phyloP scores from a whole-genome alignment of 1,284 basidiomycete species.

The Ustilago loliicola region DNA sequence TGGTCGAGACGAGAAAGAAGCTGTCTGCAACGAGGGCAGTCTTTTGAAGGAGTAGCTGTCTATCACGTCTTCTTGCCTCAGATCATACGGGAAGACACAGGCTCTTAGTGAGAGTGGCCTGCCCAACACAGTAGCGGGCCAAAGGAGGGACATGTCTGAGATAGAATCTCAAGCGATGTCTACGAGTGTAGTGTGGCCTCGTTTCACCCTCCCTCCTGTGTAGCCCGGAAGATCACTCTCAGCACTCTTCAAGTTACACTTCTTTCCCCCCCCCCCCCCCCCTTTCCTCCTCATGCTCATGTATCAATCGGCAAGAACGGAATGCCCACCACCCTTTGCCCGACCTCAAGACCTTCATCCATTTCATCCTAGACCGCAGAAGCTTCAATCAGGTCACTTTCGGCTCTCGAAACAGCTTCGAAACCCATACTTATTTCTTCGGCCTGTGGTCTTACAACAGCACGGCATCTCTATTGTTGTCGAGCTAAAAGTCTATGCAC shows the following conservation, averaged over 20 bases:
- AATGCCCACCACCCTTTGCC: constrained; percentile 2
- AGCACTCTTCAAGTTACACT: neutral
- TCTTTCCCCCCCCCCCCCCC: too few species aligned
- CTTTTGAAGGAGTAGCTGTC: neutral
- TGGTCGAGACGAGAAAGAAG: neutral
- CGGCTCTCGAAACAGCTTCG: neutral
- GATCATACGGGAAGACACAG: neutral
- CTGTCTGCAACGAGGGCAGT: neutral
- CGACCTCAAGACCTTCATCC: neutral
- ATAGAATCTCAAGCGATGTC: constrained; percentile 19
- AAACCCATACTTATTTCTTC: neutral
- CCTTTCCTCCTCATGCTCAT: neutral
- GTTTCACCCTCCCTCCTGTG: neutral
- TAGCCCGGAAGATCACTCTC: neutral
- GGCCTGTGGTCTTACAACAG: neutral
- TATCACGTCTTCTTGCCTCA: neutral
- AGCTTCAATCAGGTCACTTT: neutral
- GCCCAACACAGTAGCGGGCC: neutral
- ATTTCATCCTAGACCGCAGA: neutral
- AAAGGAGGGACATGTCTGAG: neutral
- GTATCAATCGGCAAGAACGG: constrained; percentile 13
- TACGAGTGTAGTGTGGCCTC: constrained; percentile 7
- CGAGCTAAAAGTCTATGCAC: neutral
- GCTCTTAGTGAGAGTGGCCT: neutral
- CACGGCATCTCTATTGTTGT: neutral